Base-by-base conservation (phyloP, 225 moss, liverwort and hornwort genomes). In the Sphagnum tenellum region DNA sequence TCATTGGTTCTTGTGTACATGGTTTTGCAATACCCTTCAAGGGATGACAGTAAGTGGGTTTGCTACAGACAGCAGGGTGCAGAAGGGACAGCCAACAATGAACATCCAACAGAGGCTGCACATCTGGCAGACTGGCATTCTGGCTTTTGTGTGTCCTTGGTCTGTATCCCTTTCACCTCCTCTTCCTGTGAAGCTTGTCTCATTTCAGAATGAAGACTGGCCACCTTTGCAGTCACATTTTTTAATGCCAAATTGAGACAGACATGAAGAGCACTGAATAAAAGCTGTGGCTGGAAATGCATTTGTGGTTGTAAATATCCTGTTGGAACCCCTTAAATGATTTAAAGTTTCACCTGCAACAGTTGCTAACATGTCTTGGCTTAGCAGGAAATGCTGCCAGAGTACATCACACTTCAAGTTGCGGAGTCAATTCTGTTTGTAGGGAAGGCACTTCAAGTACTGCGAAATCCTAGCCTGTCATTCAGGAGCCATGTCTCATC, bases 361-460 rank as follows among this genome's bases (percentile, higher is more conserved):
- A 6, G 55, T 2, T 56, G 55, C n/a, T n/a, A 9, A 56, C 55
- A 56, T 56, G 55, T 56, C 55, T 60, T 60, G 59, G 12, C 45
- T 60, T 60, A 7, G 76, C 83, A 92, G 96, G 98, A 93, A n/a
- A 91, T 93, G 93, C 76, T 98, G 72, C 93, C 98, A n/a, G 85
- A 91, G 65, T 98, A 98, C 52, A 85, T 98, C 66, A 82, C 87
- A 70, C 71, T 90, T 57, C 78, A 90, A 64, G 90, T 90, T 62
- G 98, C 98, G 12, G 93, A 93, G 81, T 93, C 98, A 9, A 93
- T 98, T 75, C 83, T 98, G 46, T 98, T 98, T 64, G 98, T 98
- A 47, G 98, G 98, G 59, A 98, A 93, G 75, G 98, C 98, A 68
- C 89, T 93, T 5, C 81, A 87, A 74, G 98, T 98, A 13, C 80